phyloP scores from a whole-genome alignment of 2,329 filamentous ascomycete genomes.

The Geosmithia flava region DNA sequence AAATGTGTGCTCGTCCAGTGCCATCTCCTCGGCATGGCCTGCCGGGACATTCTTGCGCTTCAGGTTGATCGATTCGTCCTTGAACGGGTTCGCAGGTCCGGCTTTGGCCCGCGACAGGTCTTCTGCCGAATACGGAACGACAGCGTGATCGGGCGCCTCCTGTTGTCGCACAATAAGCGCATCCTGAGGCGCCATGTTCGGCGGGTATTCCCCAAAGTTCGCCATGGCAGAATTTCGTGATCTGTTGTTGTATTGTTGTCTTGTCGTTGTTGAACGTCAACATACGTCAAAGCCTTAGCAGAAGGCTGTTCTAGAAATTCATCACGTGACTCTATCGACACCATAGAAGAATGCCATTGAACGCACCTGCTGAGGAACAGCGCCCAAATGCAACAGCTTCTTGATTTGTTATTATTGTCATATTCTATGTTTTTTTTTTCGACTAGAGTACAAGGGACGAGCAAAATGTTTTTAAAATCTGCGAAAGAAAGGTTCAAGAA shows the following conservation, averaged over 20 bases:
- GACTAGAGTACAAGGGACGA: too few relatives aligned
- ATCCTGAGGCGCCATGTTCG: conserved; percentile 53
- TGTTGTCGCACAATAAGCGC: conserved; percentile 46
- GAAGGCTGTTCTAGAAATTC: not conserved
- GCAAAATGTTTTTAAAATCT: not conserved
- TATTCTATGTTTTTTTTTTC: not conserved
- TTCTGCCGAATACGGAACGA: conserved; percentile 57
- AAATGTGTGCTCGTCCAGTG: conserved; percentile 84
- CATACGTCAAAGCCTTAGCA: not conserved
- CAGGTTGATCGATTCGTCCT: conserved; percentile 42
- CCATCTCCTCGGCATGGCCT: conserved; percentile 77
- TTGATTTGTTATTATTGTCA: not conserved
- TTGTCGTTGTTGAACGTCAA: not conserved
- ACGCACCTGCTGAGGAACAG: not conserved
- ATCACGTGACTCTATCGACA: not conserved
- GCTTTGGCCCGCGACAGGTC: conserved; percentile 53
- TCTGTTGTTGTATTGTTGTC: not conserved
- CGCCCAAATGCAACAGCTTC: not conserved
- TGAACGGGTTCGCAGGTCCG: conserved; percentile 67
- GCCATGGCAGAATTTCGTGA: conserved; percentile 31
- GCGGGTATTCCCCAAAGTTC: conserved; percentile 50
- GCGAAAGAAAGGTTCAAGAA: not conserved
- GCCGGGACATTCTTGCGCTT: conserved; percentile 79
- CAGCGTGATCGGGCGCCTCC: conserved; percentile 43
- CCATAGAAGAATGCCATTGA: not conserved